A percentile compares a stretch with the other conserved stretches of the same genome.
phyloP scores from a whole-genome alignment of 768 basidiomycete genomes.

The Termitomyces sp. region DNA sequence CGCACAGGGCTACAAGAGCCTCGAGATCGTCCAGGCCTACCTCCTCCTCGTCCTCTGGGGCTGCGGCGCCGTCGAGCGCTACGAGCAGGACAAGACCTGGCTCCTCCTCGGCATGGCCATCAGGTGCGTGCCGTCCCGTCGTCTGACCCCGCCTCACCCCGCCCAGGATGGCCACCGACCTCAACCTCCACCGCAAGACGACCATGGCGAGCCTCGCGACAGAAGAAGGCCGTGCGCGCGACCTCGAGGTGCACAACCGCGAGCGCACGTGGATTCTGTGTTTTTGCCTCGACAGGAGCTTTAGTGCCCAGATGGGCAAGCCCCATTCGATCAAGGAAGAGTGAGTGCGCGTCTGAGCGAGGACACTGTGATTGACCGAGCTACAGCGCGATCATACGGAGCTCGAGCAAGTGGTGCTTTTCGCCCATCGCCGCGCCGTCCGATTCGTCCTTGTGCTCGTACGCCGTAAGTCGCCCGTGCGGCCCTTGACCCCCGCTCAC shows the following conservation, averaged over 20 bases:
- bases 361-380: too few species aligned
- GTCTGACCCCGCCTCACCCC: too few species aligned
- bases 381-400: slow-evolving; percentile 86
- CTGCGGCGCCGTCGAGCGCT: slow-evolving; percentile 91
- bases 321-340: slow-evolving; percentile 92
- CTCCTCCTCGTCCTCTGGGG: slow-evolving; percentile 86
- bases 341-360: too few species aligned
- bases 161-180: slow-evolving; percentile 86
- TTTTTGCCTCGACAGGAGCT: slow-evolving; percentile 81
- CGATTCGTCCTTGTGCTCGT: slow-evolving; percentile 69
- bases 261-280: slow-evolving; percentile 94
- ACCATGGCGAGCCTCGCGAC: slow-evolving; percentile 55
- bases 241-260: slow-evolving; percentile 86
- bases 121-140: slow-evolving; percentile 45
- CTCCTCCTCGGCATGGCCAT: slow-evolving; percentile 82
- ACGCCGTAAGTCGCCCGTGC: slow-evolving; percentile 73
- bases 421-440: slow-evolving; percentile 56
- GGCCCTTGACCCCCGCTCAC: too few species aligned
- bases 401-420: slow-evolving; percentile 69
- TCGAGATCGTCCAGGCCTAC: slow-evolving; percentile 95
- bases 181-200: slow-evolving; percentile 92
- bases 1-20: slow-evolving; percentile 84
- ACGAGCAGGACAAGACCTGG: slow-evolving; percentile 97
- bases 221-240: slow-evolving; percentile 74
- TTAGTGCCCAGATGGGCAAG: slow-evolving; percentile 96